Evolutionary conservation across 2,329 filamentous ascomycete genomes (phyloP).

Genomic region (Talaromyces verruculosus): DNA sequence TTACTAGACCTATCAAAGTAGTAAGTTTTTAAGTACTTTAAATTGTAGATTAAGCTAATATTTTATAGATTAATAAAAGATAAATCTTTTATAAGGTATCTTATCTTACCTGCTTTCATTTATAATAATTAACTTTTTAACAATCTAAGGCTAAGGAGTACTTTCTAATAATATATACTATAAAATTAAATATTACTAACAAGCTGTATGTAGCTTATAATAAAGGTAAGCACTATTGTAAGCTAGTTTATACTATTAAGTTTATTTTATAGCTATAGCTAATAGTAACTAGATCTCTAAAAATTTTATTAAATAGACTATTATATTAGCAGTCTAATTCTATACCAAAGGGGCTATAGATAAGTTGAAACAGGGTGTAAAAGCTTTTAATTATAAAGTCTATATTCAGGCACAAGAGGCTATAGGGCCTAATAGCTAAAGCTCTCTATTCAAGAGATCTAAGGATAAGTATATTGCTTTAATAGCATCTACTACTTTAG

Average conservation of each 20-base stretch:
- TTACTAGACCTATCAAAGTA: background rate
- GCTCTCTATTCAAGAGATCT: no score
- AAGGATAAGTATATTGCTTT: no score
- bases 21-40: background rate
- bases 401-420: no score
- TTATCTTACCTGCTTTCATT: background rate
- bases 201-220: background rate
- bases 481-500: no score
- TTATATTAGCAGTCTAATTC: no score
- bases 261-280: background rate
- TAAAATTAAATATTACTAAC: background rate
- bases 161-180: background rate
- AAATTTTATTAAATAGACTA: no score
- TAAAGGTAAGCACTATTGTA: background rate
- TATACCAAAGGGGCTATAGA: no score
- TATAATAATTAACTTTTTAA: background rate
- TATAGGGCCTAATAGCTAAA: no score
- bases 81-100: background rate
- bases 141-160: background rate
- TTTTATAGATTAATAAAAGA: background rate
- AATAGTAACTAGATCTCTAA: background rate
- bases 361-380: no score
- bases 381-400: no score
- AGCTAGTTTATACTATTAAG: background rate
- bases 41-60: background rate